phyloP scores from a whole-genome alignment of 2,329 filamentous ascomycete species.

The Alternaria sp. region DNA sequence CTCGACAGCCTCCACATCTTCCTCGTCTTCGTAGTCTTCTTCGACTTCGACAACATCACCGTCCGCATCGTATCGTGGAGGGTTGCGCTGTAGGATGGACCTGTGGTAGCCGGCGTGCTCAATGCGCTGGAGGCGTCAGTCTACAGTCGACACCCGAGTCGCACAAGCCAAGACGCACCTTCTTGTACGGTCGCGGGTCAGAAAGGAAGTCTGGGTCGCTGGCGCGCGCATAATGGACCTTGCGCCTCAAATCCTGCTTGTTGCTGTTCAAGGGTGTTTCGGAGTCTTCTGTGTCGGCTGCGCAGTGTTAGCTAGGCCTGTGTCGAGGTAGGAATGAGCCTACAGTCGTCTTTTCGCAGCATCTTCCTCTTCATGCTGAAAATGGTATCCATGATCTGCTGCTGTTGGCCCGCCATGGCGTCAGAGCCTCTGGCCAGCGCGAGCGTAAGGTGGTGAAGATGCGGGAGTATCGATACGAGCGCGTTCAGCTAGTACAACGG shows the following conservation, averaged over 20 bases:
- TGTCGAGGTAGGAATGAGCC: constrained; percentile 2
- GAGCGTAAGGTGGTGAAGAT: constrained; percentile 16
- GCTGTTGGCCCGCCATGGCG: constrained; percentile 50
- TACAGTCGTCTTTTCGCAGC: constrained; percentile 45
- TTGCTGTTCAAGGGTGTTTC: constrained; percentile 75
- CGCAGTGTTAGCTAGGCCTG: constrained; percentile 20
- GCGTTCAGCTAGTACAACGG: not conserved
- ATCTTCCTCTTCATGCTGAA: constrained; percentile 50
- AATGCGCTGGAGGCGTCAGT: constrained; percentile 61
- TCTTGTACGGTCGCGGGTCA: constrained; percentile 73
- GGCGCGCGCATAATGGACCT: constrained; percentile 72
- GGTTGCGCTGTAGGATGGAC: constrained; percentile 76
- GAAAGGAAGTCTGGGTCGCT: constrained; percentile 67
- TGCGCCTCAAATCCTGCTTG: constrained; percentile 79
- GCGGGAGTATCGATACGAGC: not conserved
- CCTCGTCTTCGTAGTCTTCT: constrained; percentile 71
- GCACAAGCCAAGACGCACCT: constrained; percentile 58
- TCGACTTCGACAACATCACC: constrained; percentile 78
- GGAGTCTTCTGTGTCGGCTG: constrained; percentile 79
- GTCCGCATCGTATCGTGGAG: constrained; percentile 75
- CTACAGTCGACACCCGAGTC: constrained; percentile 7
- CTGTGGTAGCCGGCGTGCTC: constrained; percentile 76
- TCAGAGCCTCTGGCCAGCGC: constrained; percentile 24
- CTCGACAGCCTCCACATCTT: constrained; percentile 66
- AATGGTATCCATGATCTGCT: constrained; percentile 50